Conservation (phyloP, 2,329 filamentous ascomycete species). For the Fusarium buharicum region DNA sequence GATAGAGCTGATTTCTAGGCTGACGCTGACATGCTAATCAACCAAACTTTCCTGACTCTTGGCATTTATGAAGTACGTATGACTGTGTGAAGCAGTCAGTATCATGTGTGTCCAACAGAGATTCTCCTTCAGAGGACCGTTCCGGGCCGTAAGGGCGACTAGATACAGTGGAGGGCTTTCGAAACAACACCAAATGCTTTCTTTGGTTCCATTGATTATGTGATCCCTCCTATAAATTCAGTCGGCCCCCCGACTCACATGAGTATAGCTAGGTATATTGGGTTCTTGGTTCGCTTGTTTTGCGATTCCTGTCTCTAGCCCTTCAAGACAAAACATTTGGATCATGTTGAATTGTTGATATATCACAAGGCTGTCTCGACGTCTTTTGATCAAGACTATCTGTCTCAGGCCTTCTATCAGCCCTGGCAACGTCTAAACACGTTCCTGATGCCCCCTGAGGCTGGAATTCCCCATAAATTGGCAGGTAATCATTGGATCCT, state of each 20-base stretch:
- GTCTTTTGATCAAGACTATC: neutral
- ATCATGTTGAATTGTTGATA: neutral
- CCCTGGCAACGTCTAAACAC: conserved; percentile 12
- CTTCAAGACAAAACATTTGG: neutral
- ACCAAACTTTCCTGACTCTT: conserved; percentile 64
- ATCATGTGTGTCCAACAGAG: neutral
- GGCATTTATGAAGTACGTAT: conserved; percentile 65
- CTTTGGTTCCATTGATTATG: no score
- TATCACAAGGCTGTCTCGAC: conserved; percentile 1
- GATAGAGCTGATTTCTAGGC: conserved; percentile 68
- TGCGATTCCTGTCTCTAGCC: neutral
- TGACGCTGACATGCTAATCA: conserved; percentile 59
- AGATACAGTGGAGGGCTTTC: no score
- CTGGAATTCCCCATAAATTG: conserved; percentile 30
- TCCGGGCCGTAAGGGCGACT: no score
- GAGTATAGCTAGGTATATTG: neutral
- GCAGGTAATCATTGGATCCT: conserved; percentile 6
- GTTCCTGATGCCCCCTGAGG: conserved; percentile 8
- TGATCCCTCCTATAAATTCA: no score
- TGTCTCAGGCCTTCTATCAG: conserved; percentile 2
- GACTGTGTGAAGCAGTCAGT: conserved; percentile 58
- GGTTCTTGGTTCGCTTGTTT: neutral
- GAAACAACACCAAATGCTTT: conserved; percentile 9
- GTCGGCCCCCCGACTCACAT: no score
- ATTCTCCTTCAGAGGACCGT: no score